phyloP scores from a whole-genome alignment of 129 eudicot genomes.

The Scalesia atractyloides region DNA sequence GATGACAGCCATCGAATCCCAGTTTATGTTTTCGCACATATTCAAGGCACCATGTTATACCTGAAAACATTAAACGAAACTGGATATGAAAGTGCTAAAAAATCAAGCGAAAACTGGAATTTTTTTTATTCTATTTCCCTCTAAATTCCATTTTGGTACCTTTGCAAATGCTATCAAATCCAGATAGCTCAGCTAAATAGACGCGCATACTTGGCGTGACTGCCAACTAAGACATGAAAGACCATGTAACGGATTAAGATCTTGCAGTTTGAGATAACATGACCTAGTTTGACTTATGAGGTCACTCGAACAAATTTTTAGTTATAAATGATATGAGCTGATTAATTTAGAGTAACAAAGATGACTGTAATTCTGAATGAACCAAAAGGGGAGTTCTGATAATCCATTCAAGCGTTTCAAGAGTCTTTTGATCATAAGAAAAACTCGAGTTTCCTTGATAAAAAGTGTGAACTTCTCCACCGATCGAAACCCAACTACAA shows the following conservation, averaged over 20 bases:
- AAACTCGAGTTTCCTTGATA: constrained; percentile 33
- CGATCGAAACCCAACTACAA: constrained; percentile 40
- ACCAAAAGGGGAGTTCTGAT: constrained; percentile 19
- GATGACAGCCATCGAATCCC: not conserved
- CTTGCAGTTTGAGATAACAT: not conserved
- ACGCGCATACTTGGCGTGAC: too few species aligned
- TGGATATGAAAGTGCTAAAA: too few species aligned
- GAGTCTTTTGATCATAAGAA: constrained; percentile 6
- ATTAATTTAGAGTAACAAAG: not conserved
- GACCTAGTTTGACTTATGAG: not conserved
- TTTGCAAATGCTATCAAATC: too few species aligned
- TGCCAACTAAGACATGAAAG: too few species aligned
- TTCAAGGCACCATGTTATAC: constrained; percentile 2
- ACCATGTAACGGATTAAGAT: too few species aligned
- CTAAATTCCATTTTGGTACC: too few species aligned
- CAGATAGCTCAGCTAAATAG: too few species aligned
- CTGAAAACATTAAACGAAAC: not conserved
- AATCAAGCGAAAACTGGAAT: too few species aligned
- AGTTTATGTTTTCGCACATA: not conserved
- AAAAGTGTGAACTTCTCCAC: constrained; percentile 37
- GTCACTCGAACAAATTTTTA: not conserved
- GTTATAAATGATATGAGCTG: not conserved
- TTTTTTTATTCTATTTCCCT: too few species aligned
- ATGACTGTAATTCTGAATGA: constrained; percentile 16
- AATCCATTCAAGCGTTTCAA: constrained; percentile 29